Base-by-base conservation (phyloP, 805 yeast genomes). In the Brettanomyces custersianus region DNA sequence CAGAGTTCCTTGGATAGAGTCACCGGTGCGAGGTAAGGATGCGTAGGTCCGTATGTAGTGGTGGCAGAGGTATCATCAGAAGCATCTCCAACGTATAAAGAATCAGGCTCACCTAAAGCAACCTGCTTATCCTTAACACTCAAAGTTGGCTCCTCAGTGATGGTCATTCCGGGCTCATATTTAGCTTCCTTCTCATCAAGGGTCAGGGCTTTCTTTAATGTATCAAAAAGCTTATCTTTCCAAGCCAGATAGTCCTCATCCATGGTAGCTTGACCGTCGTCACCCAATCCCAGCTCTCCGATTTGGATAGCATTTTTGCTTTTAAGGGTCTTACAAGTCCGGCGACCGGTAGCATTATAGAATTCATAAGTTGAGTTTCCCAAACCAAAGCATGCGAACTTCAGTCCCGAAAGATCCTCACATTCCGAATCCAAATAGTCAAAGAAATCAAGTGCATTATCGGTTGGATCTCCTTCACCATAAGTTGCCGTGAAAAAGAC, bases 391-490 rank as follows among this genome's bases (percentile, higher is more conserved):
- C 86, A 69, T 40, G 87, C 72, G 60, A 63, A 87, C 46, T 71
- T 75, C 42, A 87, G 52, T 41, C 70, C 72, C 6, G 68, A 52
- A 48, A 88, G 65, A 36, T 60, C 59, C 40, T 70, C 74, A 18
- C 72, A 72, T 20, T 74, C 78, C 34, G 70, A 74, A 23, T 76
- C 72, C 50, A 88, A 70, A 52, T 64, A 76, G 39, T 79, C 81
- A 53, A 75, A 77, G 55, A 92, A 85, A 26, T 75, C 77, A 29
- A 73, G 72, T n/a, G 96, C 92, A 49, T 85, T 84, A 57, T 90
- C 98, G 11, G 98, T 90, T 48, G 95, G 95, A 57, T 90, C 98
- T 54, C 98, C 98, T 63, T 90, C 98, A 48, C 98, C 98, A 51
- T 92, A 92, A 9, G 96, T 86, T 22, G 97, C 92, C 63, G 87